phyloP scores from a whole-genome alignment of 2,329 filamentous ascomycete genomes.

The Neopestalotiopsis sp. region DNA sequence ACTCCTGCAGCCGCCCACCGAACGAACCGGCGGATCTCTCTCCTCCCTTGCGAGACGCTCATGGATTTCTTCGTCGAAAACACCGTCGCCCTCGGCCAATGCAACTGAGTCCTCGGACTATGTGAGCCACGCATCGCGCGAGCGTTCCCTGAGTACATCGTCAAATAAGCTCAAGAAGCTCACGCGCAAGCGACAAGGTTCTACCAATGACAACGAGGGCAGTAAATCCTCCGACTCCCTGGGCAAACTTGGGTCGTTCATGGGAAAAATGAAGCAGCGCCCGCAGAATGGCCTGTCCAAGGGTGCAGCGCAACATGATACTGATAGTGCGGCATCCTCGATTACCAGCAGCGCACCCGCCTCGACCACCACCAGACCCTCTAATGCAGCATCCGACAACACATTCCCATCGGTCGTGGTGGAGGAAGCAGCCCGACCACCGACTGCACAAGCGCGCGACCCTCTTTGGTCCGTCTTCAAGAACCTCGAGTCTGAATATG shows the following conservation, averaged over 20 bases:
- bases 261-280: slow-evolving; percentile 57
- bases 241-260: slow-evolving; percentile 44
- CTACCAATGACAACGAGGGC: slow-evolving; percentile 35
- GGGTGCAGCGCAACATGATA: slow-evolving; percentile 34
- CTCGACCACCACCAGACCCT: slow-evolving; percentile 41
- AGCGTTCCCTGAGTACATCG: slow-evolving; percentile 35
- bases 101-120: slow-evolving; percentile 31
- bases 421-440: slow-evolving; percentile 6
- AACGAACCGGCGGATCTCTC: slow-evolving; percentile 51
- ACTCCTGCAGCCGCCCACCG: slow-evolving; percentile 36
- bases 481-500: slow-evolving; percentile 54
- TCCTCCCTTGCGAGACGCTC: slow-evolving; percentile 56
- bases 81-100: slow-evolving; percentile 49
- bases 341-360: slow-evolving; percentile 50
- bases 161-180: slow-evolving; percentile 38
- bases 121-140: slow-evolving; percentile 30
- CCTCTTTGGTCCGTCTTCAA: slow-evolving; percentile 62
- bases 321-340: slow-evolving; percentile 52
- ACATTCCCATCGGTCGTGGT: slow-evolving; percentile 23
- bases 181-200: slow-evolving; percentile 37
- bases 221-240: slow-evolving; percentile 42
- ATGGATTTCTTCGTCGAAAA: slow-evolving; percentile 57
- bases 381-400: slow-evolving; percentile 37
- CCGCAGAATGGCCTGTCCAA: slow-evolving; percentile 49
- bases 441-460: slow-evolving; percentile 46